These are phyloP conservation scores for Gyromitra esculenta DNA, from an alignment of 2,329 filamentous ascomycete species.

Conservation along the genomic window DNA sequence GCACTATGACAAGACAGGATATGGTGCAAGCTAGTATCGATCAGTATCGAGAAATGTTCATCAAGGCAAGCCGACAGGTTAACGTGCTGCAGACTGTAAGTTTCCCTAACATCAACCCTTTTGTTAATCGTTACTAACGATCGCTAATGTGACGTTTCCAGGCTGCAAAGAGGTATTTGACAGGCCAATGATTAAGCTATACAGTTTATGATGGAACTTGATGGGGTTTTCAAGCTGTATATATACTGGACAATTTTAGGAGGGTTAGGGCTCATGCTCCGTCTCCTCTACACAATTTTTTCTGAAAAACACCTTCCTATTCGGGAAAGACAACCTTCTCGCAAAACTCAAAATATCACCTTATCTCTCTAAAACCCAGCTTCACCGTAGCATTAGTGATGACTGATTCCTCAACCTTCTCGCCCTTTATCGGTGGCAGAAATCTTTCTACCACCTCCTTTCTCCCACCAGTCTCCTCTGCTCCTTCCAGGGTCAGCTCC, in stretches of 20 bases:
- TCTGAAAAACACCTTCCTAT: too few relatives aligned
- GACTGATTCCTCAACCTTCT: too few relatives aligned
- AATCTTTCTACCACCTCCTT: too few relatives aligned
- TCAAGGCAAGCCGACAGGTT: constrained; percentile 80
- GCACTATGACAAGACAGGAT: constrained; percentile 75
- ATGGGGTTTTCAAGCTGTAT: neutral
- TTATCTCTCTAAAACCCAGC: too few relatives aligned
- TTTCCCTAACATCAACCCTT: constrained; percentile 53
- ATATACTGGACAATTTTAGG: neutral
- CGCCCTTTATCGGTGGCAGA: too few relatives aligned
- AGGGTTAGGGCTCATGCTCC: too few relatives aligned
- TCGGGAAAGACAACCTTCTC: too few relatives aligned
- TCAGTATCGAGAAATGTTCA: constrained; percentile 87
- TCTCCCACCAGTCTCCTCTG: too few relatives aligned
- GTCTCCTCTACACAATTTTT: too few relatives aligned
- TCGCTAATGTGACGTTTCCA: constrained; percentile 7
- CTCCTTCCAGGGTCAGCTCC: too few relatives aligned
- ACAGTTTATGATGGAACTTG: neutral
- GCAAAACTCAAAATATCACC: too few relatives aligned
- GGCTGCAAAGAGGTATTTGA: constrained; percentile 37
- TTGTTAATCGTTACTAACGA: neutral
- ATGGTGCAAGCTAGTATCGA: constrained; percentile 85
- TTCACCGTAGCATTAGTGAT: too few relatives aligned
- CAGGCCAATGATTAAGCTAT: neutral
- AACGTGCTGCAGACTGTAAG: constrained; percentile 68